phyloP scores from a whole-genome alignment of 73 alveolate species.

The Uronychia setigera region DNA sequence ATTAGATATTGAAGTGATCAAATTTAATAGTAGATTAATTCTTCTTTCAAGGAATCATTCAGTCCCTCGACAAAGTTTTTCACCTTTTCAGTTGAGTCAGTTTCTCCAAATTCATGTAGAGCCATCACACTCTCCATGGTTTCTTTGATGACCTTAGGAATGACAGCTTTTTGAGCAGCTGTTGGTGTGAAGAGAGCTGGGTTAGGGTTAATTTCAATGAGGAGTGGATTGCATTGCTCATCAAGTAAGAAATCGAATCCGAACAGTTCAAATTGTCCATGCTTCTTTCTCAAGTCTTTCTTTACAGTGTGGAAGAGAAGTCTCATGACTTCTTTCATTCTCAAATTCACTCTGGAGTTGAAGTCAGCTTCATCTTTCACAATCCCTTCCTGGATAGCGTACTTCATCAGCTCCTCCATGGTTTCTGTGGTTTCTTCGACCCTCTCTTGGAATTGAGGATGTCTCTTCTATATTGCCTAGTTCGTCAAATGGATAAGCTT shows the following conservation, averaged over 20 bases:
- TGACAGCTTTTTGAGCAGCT: constrained; percentile 35
- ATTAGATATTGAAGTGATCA: no score
- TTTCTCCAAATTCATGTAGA: not conserved
- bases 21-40: no score
- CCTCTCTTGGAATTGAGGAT: constrained; percentile 58
- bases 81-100: not conserved
- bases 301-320: constrained; percentile 41
- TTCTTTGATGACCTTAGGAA: constrained; percentile 28
- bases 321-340: constrained; percentile 53
- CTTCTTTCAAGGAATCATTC: no score
- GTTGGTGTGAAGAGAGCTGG: constrained; percentile 79
- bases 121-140: constrained; percentile 1
- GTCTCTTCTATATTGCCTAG: constrained; percentile 71
- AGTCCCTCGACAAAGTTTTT: not conserved
- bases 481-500: constrained; percentile 75
- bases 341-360: constrained; percentile 26
- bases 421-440: constrained; percentile 39
- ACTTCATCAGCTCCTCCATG: constrained; percentile 11
- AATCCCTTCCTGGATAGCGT: constrained; percentile 21
- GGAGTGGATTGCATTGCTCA: constrained; percentile 69
- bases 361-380: constrained; percentile 29
- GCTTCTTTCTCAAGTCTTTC: constrained; percentile 42
- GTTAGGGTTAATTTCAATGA: constrained; percentile 82
- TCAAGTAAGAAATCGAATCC: constrained; percentile 87
- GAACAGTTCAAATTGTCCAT: constrained; percentile 76